These are phyloP conservation scores for Stentor coeruleus DNA, from an alignment of 73 alveolate species.

Conservation along the genomic window DNA sequence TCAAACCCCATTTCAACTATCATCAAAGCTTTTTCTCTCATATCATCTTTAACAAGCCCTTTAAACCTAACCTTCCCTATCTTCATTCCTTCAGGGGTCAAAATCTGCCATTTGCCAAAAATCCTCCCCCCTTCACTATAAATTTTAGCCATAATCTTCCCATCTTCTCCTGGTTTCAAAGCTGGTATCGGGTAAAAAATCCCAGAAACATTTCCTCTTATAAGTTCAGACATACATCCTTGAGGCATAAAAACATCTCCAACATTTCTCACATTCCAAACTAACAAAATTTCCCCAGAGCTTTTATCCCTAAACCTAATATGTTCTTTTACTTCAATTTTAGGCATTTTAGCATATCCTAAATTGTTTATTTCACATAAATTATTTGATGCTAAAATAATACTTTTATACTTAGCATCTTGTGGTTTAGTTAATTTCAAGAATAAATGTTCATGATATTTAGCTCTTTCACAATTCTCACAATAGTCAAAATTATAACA, in stretches of 20 bases:
- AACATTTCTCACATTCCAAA: background rate
- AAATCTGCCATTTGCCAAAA: background rate
- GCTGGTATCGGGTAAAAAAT: background rate
- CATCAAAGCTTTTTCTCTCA: background rate
- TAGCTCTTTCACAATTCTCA: slow-evolving; percentile 50
- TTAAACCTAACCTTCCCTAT: background rate
- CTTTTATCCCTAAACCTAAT: no score
- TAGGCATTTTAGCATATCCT: no score
- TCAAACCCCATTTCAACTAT: background rate
- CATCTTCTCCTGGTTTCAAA: background rate
- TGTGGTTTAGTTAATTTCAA: background rate
- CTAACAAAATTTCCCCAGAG: no score
- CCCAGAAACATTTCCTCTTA: background rate
- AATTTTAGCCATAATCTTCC: background rate
- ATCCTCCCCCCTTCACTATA: background rate
- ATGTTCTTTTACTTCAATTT: no score
- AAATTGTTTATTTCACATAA: no score
- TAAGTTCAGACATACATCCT: background rate
- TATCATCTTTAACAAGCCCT: background rate
- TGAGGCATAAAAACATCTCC: background rate
- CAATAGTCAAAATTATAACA: slow-evolving; percentile 55
- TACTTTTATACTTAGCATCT: no score
- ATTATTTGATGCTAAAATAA: no score
- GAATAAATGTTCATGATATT: background rate
- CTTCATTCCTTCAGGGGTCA: background rate